phyloP scores from a whole-genome alignment of 805 yeast species.

The Wickerhamomyces rabaulensis region DNA sequence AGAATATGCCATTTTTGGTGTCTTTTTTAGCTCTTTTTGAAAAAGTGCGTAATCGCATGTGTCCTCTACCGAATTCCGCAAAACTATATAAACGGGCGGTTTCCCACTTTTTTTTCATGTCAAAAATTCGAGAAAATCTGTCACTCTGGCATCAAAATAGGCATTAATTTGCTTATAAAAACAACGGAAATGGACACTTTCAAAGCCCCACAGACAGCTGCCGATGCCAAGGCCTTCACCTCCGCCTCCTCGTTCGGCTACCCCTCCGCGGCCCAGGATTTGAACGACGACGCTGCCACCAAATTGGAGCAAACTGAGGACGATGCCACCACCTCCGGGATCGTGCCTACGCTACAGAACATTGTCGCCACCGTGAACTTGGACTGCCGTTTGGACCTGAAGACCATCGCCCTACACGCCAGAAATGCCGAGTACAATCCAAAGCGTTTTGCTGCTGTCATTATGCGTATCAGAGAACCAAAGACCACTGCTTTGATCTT shows the following conservation, averaged over 20 bases:
- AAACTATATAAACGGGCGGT: conserved; percentile 6
- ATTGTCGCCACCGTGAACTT: conserved; percentile 97
- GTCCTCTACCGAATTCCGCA: neutral
- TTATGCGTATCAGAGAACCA: conserved; percentile 98
- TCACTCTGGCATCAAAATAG: neutral
- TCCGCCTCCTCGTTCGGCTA: conserved; percentile 23
- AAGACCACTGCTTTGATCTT: conserved; percentile 96
- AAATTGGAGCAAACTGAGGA: conserved; percentile 28
- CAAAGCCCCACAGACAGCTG: conserved; percentile 25
- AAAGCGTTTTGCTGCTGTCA: conserved; percentile 97
- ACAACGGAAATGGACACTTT: conserved; percentile 20
- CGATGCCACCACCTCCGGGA: conserved; percentile 83
- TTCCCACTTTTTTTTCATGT: conserved; percentile 6
- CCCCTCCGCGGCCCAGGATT: conserved; percentile 24
- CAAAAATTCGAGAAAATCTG: neutral
- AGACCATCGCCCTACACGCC: conserved; percentile 96
- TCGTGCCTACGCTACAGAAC: conserved; percentile 89
- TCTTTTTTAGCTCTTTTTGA: too few species aligned
- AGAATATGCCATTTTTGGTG: too few species aligned
- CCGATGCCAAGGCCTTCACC: conserved; percentile 26
- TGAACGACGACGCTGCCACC: conserved; percentile 16
- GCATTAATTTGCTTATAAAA: neutral
- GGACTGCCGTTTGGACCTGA: conserved; percentile 92
- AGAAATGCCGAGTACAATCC: conserved; percentile 99
- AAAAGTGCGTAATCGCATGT: too few species aligned